Evolutionary conservation across 305 asterid genomes (phyloP), one percentile per base, ranked within the genome.

Genomic region (Rubia balearica): DNA sequence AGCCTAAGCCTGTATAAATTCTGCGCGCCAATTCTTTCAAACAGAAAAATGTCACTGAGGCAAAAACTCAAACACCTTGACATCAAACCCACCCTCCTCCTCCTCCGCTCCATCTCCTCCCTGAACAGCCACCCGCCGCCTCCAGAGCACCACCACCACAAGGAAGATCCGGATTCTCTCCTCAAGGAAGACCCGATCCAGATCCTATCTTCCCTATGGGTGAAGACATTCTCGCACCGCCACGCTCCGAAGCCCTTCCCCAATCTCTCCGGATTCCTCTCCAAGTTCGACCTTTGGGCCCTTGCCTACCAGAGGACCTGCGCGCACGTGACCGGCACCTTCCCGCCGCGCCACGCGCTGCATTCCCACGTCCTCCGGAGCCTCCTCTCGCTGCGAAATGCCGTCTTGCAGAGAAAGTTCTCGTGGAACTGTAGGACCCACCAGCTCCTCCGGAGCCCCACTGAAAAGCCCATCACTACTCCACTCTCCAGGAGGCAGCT

Each of bases 291-390:
- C 77, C 90, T 93, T 13, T 93, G 97, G 97, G 84, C 91, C 57
- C 95, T 90, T 72, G 96, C 98, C 62, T 93, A 93, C 83, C 98
- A 93, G 84, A 88, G 98, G 48, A 81, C 95, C 3, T 89, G 88
- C 76, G 97, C 97, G 53, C 92, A 93, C 61, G 80, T 84, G 43
- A 89, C 91, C 63, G 98, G 98, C 40, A 79, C 96, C 5, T 93
- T 87, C 77, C 98, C 96, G 9, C 96, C 95, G 38, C 88, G 81
- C 22, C 88, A 85, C 65, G 88, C 96, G 27, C 71, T 93, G 51
- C 87, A 90, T 22, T 59, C 84, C 0, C 76, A 84, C 78, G 81
- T 87, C 61, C 87, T 93, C 22, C 71, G 81, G 69, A 75, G 79
- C 65, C 87, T 93, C 64, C 72, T 80, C 42, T 82, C 96, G 68